Evolutionary conservation across 768 basidiomycete species (phyloP), one percentile per base, ranked within the genome.

Genomic region (Agrocybe pediades): DNA sequence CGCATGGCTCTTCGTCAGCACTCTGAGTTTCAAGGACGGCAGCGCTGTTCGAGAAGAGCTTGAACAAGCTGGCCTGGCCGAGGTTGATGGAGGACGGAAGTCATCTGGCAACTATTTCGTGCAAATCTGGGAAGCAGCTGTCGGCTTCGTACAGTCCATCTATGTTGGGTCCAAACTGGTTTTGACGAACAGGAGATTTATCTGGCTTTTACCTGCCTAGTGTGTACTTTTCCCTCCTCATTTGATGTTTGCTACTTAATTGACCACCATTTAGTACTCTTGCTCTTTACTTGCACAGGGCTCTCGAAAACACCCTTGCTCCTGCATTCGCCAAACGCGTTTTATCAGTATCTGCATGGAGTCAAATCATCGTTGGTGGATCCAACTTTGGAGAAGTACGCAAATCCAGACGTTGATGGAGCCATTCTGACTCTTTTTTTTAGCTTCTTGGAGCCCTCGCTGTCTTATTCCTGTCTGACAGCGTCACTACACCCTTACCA

Each of bases 341-440:
- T 21, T 61, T 71, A 23, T 62, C 60, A 6, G 56, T 55, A 8
- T 70, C 68, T 2, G 63, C 66, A 6, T 71, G 70, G 70, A 65
- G 65, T 58, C 69, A 69, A 36, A 68, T 71, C 46, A 68, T 71
- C 26, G 67, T 68, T 29, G 69, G 69, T 20, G 69, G 69, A 17
- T 71, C 69, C 11, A 71, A 71, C 43, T 68, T 71, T 48, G 69
- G 69, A 46, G 69, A 71, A 54, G 66, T 64, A 36, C n/a, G n/a
- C n/a, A n/a, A n/a, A n/a, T n/a, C n/a, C n/a, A 15, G 44, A 36
- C 7, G 17, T 20, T 8, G 20, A 19, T 50, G 23, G n/a, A 9
- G 20, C 16, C 11, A 30, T 44, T 13, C 17, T 41, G 26, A 5
- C n/a, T 19, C 19, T 27, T 23, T 16, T 24, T 2, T n/a, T 16